Percentiles rank a stretch among this genome's conserved stretches.
Conservation (phyloP, 1,284 basidiomycete species). For the Sporisorium reilianum region DNA sequence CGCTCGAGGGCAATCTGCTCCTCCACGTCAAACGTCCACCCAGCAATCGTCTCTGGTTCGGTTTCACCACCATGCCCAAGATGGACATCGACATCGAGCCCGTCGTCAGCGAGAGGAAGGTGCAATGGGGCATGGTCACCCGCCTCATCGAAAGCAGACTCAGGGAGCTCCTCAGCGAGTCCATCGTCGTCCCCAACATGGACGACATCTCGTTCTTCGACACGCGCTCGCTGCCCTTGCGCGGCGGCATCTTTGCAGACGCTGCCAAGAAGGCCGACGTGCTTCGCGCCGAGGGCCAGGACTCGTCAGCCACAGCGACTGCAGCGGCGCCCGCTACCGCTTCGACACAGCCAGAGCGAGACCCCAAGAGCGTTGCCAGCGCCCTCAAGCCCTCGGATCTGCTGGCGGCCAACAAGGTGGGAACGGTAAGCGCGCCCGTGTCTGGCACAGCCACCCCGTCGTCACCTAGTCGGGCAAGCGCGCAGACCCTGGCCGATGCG, state of each 20-base stretch:
- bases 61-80: conserved; percentile 90
- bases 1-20: conserved; percentile 89
- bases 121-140: conserved; percentile 91
- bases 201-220: conserved; percentile 97
- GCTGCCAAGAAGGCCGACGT: conserved; percentile 71
- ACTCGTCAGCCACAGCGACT: conserved; percentile 6
- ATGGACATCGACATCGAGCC: conserved; percentile 91
- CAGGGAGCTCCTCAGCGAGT: conserved; percentile 89
- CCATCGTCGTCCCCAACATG: conserved; percentile 95
- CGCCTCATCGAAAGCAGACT: conserved; percentile 88
- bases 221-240: conserved; percentile 74
- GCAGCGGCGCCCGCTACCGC: conserved; percentile 9
- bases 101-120: conserved; percentile 88
- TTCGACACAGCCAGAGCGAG: conserved; percentile 14
- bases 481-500: not conserved
- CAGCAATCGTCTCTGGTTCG: conserved; percentile 95
- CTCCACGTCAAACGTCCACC: conserved; percentile 95
- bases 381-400: conserved; percentile 29
- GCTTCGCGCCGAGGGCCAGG: conserved; percentile 12
- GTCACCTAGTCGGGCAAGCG: conserved; percentile 11
- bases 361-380: conserved; percentile 6
- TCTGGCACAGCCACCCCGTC: conserved; percentile 42
- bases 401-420: conserved; percentile 27
- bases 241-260: conserved; percentile 91
- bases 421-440: conserved; percentile 41